These are phyloP conservation scores for Monosporascus sp. DNA, from an alignment of 2,329 filamentous ascomycete genomes.

Conservation along the genomic window DNA sequence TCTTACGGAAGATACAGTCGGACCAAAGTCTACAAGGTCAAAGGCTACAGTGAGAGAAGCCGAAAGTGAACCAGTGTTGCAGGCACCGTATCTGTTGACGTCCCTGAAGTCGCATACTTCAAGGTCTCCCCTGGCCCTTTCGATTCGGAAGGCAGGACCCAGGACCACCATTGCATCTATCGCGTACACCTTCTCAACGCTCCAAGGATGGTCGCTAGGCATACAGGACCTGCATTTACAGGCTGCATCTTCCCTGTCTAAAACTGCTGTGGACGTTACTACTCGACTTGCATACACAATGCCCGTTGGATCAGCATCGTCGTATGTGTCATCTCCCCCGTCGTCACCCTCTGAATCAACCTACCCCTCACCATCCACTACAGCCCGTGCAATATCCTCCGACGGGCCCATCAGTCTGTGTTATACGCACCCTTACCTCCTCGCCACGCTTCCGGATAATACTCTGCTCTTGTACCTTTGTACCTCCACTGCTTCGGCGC, in stretches of 20 bases:
- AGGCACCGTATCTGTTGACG: slow-evolving; percentile 57
- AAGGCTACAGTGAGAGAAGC: not conserved
- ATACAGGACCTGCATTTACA: slow-evolving; percentile 79
- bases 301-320: slow-evolving; percentile 20
- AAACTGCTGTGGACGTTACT: slow-evolving; percentile 27
- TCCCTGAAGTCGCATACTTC: slow-evolving; percentile 78
- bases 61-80: slow-evolving; percentile 11
- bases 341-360: slow-evolving; percentile 18
- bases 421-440: slow-evolving; percentile 77
- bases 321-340: slow-evolving; percentile 12
- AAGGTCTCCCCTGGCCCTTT: slow-evolving; percentile 73
- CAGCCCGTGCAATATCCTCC: slow-evolving; percentile 6
- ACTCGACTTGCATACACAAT: slow-evolving; percentile 36
- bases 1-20: too few relatives aligned
- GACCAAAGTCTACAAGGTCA: too few relatives aligned
- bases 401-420: slow-evolving; percentile 57
- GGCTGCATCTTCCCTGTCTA: slow-evolving; percentile 19
- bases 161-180: slow-evolving; percentile 71
- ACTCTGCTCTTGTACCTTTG: slow-evolving; percentile 79
- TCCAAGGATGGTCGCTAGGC: slow-evolving; percentile 80
- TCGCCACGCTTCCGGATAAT: slow-evolving; percentile 81
- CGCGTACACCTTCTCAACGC: slow-evolving; percentile 75
- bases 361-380: not conserved
- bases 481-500: slow-evolving; percentile 59
- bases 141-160: slow-evolving; percentile 59